These are phyloP conservation scores for Candida dendrica DNA, from an alignment of 805 yeast species.

Conservation along the genomic window DNA sequence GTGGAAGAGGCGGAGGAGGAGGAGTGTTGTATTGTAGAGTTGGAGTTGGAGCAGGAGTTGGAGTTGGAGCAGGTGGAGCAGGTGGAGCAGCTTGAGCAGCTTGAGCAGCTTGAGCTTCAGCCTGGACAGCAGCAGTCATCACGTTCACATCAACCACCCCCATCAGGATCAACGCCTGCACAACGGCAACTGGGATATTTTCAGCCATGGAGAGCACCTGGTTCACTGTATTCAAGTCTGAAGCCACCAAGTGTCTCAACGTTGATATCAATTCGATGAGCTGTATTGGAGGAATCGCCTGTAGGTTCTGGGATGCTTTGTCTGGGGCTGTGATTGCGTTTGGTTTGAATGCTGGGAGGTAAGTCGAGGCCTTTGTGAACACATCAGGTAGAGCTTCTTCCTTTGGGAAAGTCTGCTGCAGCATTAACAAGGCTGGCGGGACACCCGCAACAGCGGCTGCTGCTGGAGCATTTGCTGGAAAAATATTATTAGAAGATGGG, in stretches of 20 bases:
- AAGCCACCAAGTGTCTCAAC: constrained; percentile 39
- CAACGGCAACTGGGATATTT: constrained; percentile 55
- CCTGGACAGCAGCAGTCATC: constrained; percentile 45
- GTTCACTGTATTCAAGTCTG: constrained; percentile 36
- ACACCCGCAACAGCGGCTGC: constrained; percentile 4
- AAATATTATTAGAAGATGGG: not conserved
- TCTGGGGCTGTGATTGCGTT: constrained; percentile 45
- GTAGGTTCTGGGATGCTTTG: constrained; percentile 52
- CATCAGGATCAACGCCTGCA: constrained; percentile 71
- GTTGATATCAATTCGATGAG: constrained; percentile 63
- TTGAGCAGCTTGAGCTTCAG: constrained; percentile 10
- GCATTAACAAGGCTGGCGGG: constrained; percentile 2
- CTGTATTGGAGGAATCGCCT: constrained; percentile 63
- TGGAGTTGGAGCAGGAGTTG: constrained; percentile 8
- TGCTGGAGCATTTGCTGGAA: not conserved
- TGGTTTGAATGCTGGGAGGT: constrained; percentile 41
- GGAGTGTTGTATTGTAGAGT: not conserved
- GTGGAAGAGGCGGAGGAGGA: constrained; percentile 12
- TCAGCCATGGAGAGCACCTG: constrained; percentile 47
- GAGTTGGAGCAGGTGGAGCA: constrained; percentile 12
- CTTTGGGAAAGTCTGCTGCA: constrained; percentile 2
- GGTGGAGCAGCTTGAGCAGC: constrained; percentile 6
- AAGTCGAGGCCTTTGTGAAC: constrained; percentile 46
- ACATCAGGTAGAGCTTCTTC: constrained; percentile 36
- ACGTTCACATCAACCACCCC: constrained; percentile 66